Percentiles rank a stretch among this genome's conserved stretches.
Conservation (phyloP, 208 protist genomes). For the Trypanosoma rangeli region DNA sequence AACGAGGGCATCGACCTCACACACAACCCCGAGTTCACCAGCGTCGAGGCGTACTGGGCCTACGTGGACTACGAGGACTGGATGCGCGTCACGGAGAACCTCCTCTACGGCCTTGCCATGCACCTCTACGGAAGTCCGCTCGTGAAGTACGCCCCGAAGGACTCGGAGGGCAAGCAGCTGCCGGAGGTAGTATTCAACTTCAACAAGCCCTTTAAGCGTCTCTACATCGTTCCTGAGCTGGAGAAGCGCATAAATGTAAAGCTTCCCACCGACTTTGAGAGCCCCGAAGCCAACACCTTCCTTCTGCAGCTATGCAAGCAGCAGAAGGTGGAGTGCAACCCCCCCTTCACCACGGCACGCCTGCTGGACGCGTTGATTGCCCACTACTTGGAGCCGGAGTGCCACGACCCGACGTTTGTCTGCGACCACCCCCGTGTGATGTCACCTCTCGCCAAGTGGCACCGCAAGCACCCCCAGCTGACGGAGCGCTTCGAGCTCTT, state of each 20-base stretch:
- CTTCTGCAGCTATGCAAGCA: constrained; percentile 91
- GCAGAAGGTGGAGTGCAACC: constrained; percentile 90
- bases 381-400: constrained; percentile 96
- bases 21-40: constrained; percentile 99
- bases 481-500: constrained; percentile 99
- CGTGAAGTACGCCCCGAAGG: constrained; percentile 94
- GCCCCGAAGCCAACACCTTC: constrained; percentile 75
- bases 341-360: constrained; percentile 95
- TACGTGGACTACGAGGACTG: constrained; percentile 99
- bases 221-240: constrained; percentile 96
- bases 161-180: constrained; percentile 75
- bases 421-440: constrained; percentile 99
- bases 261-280: constrained; percentile 81
- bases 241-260: constrained; percentile 92
- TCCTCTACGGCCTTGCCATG: constrained; percentile 94
- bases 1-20: constrained; percentile 98
- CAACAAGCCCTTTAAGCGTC: constrained; percentile 96
- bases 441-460: constrained; percentile 99
- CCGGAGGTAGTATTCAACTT: constrained; percentile 97
- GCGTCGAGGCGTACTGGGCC: constrained; percentile 99
- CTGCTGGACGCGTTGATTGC: constrained; percentile 98
- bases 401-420: constrained; percentile 99
- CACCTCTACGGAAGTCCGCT: constrained; percentile 93
- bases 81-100: constrained; percentile 97
- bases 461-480: constrained; percentile 90